A percentile compares a stretch with the other conserved stretches of the same genome.
phyloP scores from a whole-genome alignment of 371 early-diverging fungal genomes.

The Neoconidiobolus thromboides region DNA sequence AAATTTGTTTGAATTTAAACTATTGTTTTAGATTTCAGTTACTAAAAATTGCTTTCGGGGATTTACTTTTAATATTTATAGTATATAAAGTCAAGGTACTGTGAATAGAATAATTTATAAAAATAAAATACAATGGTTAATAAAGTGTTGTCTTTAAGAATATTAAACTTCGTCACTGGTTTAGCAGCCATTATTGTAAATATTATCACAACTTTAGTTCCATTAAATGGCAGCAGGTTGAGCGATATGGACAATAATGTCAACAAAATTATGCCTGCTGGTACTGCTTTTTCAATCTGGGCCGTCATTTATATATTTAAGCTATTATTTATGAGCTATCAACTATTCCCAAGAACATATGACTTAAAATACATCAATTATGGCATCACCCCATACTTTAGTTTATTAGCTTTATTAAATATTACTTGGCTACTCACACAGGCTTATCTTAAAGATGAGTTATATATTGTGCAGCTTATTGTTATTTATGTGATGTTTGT shows the following conservation, averaged over 20 bases:
- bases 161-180: no score
- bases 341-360: background rate
- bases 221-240: no score
- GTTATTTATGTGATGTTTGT: background rate
- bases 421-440: background rate
- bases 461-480: background rate
- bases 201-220: no score
- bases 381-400: background rate
- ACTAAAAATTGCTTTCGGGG: no score
- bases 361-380: background rate
- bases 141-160: no score
- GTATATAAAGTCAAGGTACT: no score
- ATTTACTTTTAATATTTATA: no score
- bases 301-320: background rate
- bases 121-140: no score
- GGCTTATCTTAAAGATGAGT: background rate
- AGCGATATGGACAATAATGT: background rate
- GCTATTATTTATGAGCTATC: background rate
- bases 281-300: background rate
- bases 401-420: background rate
- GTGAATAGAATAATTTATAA: no score
- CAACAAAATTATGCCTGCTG: background rate
- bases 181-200: no score
- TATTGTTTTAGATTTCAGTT: no score
- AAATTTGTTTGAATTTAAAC: no score